Evolutionary conservation across 176 grass and related monocot genomes (phyloP), one percentile per base, ranked within the genome.

Genomic region (Musa troglodytarum): DNA sequence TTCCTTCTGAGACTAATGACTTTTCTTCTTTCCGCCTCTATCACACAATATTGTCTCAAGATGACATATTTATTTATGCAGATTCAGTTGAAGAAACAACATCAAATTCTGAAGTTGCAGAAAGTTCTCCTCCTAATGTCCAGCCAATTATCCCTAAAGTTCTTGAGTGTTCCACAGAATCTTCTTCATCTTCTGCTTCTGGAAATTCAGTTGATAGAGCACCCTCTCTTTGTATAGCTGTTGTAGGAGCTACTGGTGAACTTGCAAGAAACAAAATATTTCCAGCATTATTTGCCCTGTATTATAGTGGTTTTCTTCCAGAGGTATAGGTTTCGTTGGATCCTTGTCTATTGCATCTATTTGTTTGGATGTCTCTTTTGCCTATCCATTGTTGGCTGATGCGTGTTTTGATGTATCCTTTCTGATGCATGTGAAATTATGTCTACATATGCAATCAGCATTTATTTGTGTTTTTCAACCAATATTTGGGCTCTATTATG

Each of bases 231-330:
- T 93, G 90, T 75, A 93, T 97, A 68, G 88, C 93, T 82, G 93
- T 97, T 63, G 80, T 90, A 76, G 93, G 93, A 83, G 90, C 90
- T 53, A 97, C 93, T 3, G 93, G 93, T 62, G 93, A 97, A 76
- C 82, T 97, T 77, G 87, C 93, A 26, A 90, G 83, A 82, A 93
- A 7, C 77, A 96, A 96, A 84, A 85, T 96, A 5, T 96, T 96
- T 78, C 92, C 89, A 59, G 92, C 92, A 43, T 43, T 43, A 43
- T 43, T 43, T 43, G 34, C 34, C 34, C 4, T 43, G 34, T 43
- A 43, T 43, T 43, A 43, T 43, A 43, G 34, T 43, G 34, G 34
- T 43, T 43, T 43, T 43, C 34, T 96, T 85, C 89, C 92, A 73
- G 77, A 12, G 92, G 89, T 96, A 84, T 71, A 24, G 11, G 5